Percentiles rank a stretch among this genome's conserved stretches.
phyloP scores from a whole-genome alignment of 208 protist species.

The Crithidia acanthocephali region DNA sequence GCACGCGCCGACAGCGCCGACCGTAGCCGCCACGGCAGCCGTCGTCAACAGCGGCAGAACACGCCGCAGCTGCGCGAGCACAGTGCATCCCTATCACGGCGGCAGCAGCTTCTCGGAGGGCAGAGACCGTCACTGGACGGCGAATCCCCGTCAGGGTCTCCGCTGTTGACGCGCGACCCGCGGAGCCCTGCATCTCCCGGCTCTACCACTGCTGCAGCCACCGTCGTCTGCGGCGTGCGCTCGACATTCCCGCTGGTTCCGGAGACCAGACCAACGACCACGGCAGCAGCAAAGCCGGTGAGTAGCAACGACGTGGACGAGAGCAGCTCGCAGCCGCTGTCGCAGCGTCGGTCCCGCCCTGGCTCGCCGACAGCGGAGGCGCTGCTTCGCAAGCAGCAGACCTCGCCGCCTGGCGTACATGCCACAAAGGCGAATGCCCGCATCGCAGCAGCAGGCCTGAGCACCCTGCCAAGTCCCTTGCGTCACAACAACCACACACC shows the following conservation, averaged over 20 bases:
- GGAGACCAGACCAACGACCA: not conserved
- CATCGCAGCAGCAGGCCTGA: not conserved
- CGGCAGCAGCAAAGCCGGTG: not conserved
- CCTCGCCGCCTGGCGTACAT: not conserved
- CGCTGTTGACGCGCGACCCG: not conserved
- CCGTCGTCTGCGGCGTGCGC: conserved; percentile 22
- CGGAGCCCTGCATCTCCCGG: not conserved
- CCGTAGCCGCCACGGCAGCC: not conserved
- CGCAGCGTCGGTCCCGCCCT: not conserved
- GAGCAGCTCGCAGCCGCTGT: not conserved
- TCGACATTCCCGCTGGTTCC: conserved; percentile 25
- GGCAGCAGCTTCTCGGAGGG: conserved; percentile 23
- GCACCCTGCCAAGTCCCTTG: conserved; percentile 1
- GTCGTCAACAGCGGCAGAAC: conserved; percentile 29
- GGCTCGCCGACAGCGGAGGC: conserved; percentile 1
- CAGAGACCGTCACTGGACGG: not conserved
- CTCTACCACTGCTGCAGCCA: not conserved
- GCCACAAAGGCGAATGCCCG: no score
- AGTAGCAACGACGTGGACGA: not conserved
- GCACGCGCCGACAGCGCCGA: not conserved
- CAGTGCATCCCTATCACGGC: conserved; percentile 22
- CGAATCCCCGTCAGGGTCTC: not conserved
- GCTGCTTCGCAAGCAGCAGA: conserved; percentile 5
- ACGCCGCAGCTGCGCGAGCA: conserved; percentile 23
- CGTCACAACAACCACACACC: not conserved